Conservation (phyloP, 2,329 filamentous ascomycete species). For the Pseudocercospora crystallina region DNA sequence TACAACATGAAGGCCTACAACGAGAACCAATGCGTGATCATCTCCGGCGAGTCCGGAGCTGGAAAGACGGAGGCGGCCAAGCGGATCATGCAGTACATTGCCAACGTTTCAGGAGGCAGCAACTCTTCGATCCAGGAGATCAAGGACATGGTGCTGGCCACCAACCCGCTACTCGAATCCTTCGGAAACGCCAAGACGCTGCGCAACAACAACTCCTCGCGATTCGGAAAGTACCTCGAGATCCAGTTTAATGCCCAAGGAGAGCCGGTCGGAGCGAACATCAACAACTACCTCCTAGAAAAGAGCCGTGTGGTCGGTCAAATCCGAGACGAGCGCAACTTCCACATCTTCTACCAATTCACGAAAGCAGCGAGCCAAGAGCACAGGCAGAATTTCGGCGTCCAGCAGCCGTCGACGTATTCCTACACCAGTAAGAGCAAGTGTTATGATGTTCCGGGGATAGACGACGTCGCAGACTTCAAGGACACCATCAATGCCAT, state of each 20-base stretch:
- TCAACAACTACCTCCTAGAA: slow-evolving; percentile 96
- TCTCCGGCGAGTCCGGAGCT: slow-evolving; percentile 95
- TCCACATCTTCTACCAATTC: slow-evolving; percentile 99
- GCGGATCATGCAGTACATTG: slow-evolving; percentile 99
- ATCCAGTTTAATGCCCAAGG: slow-evolving; percentile 91
- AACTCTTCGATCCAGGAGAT: slow-evolving; percentile 90
- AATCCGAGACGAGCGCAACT: slow-evolving; percentile 93
- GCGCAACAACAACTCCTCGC: slow-evolving; percentile 97
- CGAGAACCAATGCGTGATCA: slow-evolving; percentile 99
- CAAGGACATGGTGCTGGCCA: slow-evolving; percentile 99
- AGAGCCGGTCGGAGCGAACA: slow-evolving; percentile 92
- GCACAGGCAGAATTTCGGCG: slow-evolving; percentile 83
- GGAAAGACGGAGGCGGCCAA: slow-evolving; percentile 99
- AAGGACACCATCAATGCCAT: slow-evolving; percentile 90
- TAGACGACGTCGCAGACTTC: slow-evolving; percentile 88
- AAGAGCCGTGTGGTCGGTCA: slow-evolving; percentile 94
- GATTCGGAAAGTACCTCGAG: slow-evolving; percentile 97
- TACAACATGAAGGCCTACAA: slow-evolving; percentile 99
- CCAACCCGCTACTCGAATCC: slow-evolving; percentile 92
- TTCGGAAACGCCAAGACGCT: slow-evolving; percentile 98
- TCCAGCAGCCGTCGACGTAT: slow-evolving; percentile 91
- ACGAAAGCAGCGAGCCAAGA: slow-evolving; percentile 87
- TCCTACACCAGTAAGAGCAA: slow-evolving; percentile 91
- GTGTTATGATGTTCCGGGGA: slow-evolving; percentile 90
- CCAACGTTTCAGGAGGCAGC: slow-evolving; percentile 84